Evolutionary conservation across 371 early-diverging fungal genomes (phyloP), one percentile per base, ranked within the genome.

Genomic region (Mucor lusitanicus): DNA sequence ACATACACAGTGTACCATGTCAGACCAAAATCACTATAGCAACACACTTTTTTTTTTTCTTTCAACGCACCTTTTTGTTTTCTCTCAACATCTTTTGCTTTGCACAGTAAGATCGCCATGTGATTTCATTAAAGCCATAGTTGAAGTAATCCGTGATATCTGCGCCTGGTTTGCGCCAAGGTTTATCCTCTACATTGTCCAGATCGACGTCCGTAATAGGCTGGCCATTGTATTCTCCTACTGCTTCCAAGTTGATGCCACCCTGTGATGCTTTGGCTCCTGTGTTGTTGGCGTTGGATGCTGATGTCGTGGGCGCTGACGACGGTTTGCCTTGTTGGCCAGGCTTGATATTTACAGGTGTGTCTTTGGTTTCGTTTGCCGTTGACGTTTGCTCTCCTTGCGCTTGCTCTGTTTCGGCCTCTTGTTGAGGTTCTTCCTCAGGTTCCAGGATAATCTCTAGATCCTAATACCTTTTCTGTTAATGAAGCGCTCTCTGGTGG

Each of bases 81-180:
- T 94, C 94, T 21, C 96, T 80, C 66, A 94, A 65, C 79, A 88
- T 83, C 75, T 92, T 93, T 81, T 99, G 98, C 75, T 94, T 95
- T 15, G 83, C 84, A 69, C 92, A 92, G 78, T 98, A 99, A 15
- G 88, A 86, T 66, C 90, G 86, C 99, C 99, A 99, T 17, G 94
- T 95, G 3, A 80, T 77, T 77, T 99, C 98, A 68, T 95, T 95
- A 76, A 99, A 99, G 7, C 99, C 99, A 81, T 95, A 99, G 75
- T 99, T 99, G 82, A 99, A 99, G 80, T 97, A 99, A 77, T 99
- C 99, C 4, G 97, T 97, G 32, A 98, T 89, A 81, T 99, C 99
- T 11, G 97, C 94, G 59, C 88, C 97, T n/a, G 98, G 98, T 68
- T 95, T 95, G 56, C 94, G 80, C 98, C 99, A 99, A 19, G 98